phyloP scores from a whole-genome alignment of 495 filamentous ascomycete species.

The Achaetomiella virescens region DNA sequence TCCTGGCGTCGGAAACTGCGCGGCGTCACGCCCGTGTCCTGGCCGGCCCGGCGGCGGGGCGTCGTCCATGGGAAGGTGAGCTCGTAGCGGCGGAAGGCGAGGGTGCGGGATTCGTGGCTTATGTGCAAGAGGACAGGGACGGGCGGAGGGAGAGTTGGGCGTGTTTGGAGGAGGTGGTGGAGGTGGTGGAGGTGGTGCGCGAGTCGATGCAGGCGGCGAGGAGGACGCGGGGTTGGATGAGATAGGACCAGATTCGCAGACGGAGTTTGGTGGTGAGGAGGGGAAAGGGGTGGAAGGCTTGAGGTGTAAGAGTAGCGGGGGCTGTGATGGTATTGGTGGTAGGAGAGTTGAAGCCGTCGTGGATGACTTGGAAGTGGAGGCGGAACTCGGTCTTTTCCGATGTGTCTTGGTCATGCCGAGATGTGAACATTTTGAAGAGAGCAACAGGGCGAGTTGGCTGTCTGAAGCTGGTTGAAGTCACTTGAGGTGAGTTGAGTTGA shows the following conservation, averaged over 20 bases:
- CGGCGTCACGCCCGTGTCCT: slow-evolving; percentile 24
- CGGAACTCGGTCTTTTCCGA: too few species aligned
- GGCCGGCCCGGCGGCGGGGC: slow-evolving; percentile 23
- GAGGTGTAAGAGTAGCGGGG: neutral
- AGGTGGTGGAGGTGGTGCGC: too few species aligned
- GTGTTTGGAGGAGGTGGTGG: too few species aligned
- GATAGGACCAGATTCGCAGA: slow-evolving; percentile 39
- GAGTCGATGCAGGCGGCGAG: slow-evolving; percentile 29
- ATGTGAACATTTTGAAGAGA: too few species aligned
- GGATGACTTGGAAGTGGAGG: too few species aligned
- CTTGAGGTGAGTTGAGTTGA: too few species aligned
- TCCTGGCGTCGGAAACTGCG: too few species aligned
- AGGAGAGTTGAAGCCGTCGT: too few species aligned
- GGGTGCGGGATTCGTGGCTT: slow-evolving; percentile 35
- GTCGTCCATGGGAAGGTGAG: slow-evolving; percentile 38
- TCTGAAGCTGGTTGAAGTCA: too few species aligned
- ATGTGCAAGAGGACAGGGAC: slow-evolving; percentile 37
- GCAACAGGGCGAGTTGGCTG: too few species aligned
- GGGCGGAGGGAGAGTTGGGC: slow-evolving; percentile 17
- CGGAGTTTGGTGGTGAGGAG: slow-evolving; percentile 42
- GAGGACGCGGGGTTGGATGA: slow-evolving; percentile 36
- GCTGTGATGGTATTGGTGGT: too few species aligned
- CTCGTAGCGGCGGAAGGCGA: slow-evolving; percentile 38
- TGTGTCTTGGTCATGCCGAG: too few species aligned
- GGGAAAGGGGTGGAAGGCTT: slow-evolving; percentile 36